These are phyloP conservation scores for Zangia roseola DNA, from an alignment of 768 basidiomycete genomes.

Conservation along the genomic window DNA sequence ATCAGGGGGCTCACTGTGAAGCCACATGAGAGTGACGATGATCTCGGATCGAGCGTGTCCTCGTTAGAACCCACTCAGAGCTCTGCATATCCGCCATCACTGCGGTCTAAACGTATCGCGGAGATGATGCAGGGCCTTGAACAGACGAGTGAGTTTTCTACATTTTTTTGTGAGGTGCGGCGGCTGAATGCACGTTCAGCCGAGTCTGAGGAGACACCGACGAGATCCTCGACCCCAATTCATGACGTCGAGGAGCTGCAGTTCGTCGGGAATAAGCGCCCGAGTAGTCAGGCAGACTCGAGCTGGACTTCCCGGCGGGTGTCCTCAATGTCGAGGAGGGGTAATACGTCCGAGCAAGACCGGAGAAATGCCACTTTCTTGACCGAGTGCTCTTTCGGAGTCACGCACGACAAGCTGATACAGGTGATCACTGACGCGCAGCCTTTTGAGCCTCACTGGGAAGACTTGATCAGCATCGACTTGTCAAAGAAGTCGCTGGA, in stretches of 20 bases:
- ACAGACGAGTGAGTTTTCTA: constrained; percentile 56
- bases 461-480: constrained; percentile 71
- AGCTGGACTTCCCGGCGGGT: constrained; percentile 36
- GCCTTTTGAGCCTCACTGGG: constrained; percentile 95
- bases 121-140: constrained; percentile 77
- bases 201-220: constrained; percentile 53
- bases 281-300: constrained; percentile 31
- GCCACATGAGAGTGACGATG: constrained; percentile 39
- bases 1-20: constrained; percentile 58
- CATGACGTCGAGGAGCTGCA: constrained; percentile 47
- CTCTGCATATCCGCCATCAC: constrained; percentile 49
- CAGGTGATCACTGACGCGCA: constrained; percentile 92
- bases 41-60: constrained; percentile 23
- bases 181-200: constrained; percentile 1
- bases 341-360: constrained; percentile 34
- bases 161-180: constrained; percentile 11
- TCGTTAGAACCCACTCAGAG: constrained; percentile 19
- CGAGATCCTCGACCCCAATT: constrained; percentile 49
- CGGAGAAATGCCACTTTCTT: constrained; percentile 65
- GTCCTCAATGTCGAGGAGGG: constrained; percentile 46
- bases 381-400: constrained; percentile 95
- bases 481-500: constrained; percentile 60
- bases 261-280: constrained; percentile 43
- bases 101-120: constrained; percentile 76
- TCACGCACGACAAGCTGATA: constrained; percentile 89